These are phyloP conservation scores for Epichloe baconii DNA, from an alignment of 2,329 filamentous ascomycete species.

Conservation along the genomic window DNA sequence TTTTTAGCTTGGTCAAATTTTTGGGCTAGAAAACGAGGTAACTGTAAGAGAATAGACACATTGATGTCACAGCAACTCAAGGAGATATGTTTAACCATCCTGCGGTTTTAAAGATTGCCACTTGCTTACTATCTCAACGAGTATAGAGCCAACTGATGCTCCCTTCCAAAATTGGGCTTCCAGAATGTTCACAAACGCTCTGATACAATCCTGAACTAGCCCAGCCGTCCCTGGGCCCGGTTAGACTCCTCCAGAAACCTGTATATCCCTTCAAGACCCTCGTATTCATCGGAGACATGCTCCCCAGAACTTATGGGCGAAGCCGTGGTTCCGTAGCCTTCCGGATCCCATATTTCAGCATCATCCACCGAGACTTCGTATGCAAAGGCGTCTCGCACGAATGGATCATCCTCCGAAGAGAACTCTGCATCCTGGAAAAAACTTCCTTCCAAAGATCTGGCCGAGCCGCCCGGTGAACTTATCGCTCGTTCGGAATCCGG, in stretches of 20 bases:
- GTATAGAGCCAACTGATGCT: constrained; percentile 8
- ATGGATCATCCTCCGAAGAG: constrained; percentile 21
- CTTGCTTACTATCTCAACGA: constrained; percentile 7
- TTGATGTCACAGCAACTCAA: not conserved
- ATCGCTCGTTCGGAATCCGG: constrained; percentile 34
- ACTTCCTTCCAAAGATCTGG: constrained; percentile 30
- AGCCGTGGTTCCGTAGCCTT: constrained; percentile 39
- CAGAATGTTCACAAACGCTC: not conserved
- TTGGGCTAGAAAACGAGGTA: too few species aligned
- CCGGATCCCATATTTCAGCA: constrained; percentile 32
- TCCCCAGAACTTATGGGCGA: constrained; percentile 31
- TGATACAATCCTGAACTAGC: constrained; percentile 7
- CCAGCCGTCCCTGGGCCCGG: constrained; percentile 23
- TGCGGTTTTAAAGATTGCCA: too few species aligned
- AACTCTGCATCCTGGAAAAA: constrained; percentile 25
- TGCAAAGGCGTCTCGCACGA: constrained; percentile 26
- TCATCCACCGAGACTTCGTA: constrained; percentile 32
- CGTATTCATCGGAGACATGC: constrained; percentile 34
- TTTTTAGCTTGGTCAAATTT: too few species aligned
- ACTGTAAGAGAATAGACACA: not conserved
- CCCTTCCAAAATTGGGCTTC: not conserved
- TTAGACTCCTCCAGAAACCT: constrained; percentile 47
- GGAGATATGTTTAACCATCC: not conserved
- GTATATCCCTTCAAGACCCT: constrained; percentile 45
- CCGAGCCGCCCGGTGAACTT: constrained; percentile 35